Conservation (phyloP, 2,329 filamentous ascomycete species). For the Emmonsia crescens region DNA sequence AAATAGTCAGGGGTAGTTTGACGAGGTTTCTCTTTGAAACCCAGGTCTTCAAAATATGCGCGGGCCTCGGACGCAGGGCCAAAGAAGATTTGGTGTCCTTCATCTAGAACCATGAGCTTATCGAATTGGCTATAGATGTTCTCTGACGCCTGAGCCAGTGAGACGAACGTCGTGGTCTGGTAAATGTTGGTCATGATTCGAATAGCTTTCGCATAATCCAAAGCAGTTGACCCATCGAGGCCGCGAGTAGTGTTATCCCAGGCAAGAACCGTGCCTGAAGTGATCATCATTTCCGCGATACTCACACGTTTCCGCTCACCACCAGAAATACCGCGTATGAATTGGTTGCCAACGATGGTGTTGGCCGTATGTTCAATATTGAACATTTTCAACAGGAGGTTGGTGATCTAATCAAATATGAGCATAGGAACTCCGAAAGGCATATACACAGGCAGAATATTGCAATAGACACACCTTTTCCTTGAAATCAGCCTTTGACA, state of each 20-base stretch:
- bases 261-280: slow-evolving; percentile 57
- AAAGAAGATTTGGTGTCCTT: slow-evolving; percentile 65
- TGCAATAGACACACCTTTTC: slow-evolving; percentile 35
- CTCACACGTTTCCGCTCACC: slow-evolving; percentile 71
- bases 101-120: slow-evolving; percentile 73
- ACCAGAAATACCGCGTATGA: slow-evolving; percentile 69
- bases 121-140: slow-evolving; percentile 71
- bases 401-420: slow-evolving; percentile 45
- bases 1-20: slow-evolving; percentile 76
- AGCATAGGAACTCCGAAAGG: not conserved
- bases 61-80: slow-evolving; percentile 58
- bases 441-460: not conserved
- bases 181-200: slow-evolving; percentile 75
- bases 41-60: slow-evolving; percentile 64
- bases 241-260: slow-evolving; percentile 69
- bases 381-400: slow-evolving; percentile 76
- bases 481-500: slow-evolving; percentile 65
- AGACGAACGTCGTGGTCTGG: slow-evolving; percentile 74
- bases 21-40: slow-evolving; percentile 61
- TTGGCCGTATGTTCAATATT: slow-evolving; percentile 81
- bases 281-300: slow-evolving; percentile 74
- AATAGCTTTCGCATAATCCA: slow-evolving; percentile 58
- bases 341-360: slow-evolving; percentile 74
- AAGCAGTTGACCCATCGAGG: slow-evolving; percentile 56
- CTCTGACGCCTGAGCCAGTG: slow-evolving; percentile 75